Base-by-base conservation (phyloP, 2,329 filamentous ascomycete species). In the Acrocalymma vagum region DNA sequence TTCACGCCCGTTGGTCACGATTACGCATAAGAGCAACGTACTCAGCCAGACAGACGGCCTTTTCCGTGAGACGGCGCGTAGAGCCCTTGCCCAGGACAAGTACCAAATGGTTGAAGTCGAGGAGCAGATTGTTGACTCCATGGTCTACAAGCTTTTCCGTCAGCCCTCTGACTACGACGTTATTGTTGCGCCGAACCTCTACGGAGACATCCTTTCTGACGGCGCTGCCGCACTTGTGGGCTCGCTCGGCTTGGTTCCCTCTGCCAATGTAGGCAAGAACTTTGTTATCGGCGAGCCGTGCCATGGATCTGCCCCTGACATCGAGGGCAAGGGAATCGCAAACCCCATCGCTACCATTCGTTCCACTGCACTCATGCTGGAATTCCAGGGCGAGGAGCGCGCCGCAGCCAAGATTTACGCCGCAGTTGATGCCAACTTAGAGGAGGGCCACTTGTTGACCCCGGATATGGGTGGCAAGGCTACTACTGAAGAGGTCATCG, bases 111-210 rank as follows among this genome's bases (percentile, higher is more conserved):
- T 95, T 38, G 74, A 75, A 27, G 79, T 96, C 38, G 94, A 97
- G 74, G 94, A 97, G 80, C 94, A 99, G 78, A 99, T 99, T 59
- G 93, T 99, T 51, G 94, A 99, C 75, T 93, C 87, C 48, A 99
- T 99, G 94, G 91, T 97, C 43, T 97, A 97, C 84, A 97, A 97
- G 80, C 87, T 99, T 42, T 97, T 97, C 85, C 90, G 93, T 49
- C 90, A 97, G 74, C 94, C 94, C 28, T 82, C 87, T 64, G 87
- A 87, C 65, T 99, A 97, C 83, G 94, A 99, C 71, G 93, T 97
- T 55, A 95, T 99, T 59, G 94, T 99, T 30, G 94, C 93, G 7
- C 94, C 93, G 36, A 97, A 97, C 76, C 82, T 99, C 48, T 97
- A 99, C 75, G 94, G 94, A 56, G 94, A 99, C 72, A 94, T 99